Conservation (phyloP, 371 early-diverging fungal species). For the Syncephalastrum racemosum region DNA sequence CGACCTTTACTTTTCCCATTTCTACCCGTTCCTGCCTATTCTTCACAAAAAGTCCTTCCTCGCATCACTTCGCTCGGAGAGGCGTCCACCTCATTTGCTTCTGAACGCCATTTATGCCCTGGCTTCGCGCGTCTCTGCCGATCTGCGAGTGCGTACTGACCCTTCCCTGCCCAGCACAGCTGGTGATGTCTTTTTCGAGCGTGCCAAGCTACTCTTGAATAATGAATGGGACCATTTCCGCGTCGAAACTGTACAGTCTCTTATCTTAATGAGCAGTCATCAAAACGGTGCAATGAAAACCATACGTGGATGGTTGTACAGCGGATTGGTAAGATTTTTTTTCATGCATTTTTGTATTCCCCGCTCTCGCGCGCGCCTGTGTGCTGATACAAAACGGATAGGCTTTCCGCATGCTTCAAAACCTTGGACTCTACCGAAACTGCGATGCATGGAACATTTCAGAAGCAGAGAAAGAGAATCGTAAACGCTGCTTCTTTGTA, state of each 20-base stretch:
- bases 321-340: slow-evolving; percentile 40
- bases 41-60: slow-evolving; percentile 70
- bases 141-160: slow-evolving; percentile 35
- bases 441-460: slow-evolving; percentile 53
- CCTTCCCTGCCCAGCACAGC: slow-evolving; percentile 41
- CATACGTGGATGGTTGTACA: slow-evolving; percentile 49
- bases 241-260: slow-evolving; percentile 42
- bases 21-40: slow-evolving; percentile 68
- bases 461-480: slow-evolving; percentile 49
- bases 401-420: slow-evolving; percentile 65
- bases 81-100: slow-evolving; percentile 42
- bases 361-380: too few species aligned
- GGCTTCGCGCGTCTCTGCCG: slow-evolving; percentile 44
- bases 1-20: slow-evolving; percentile 63
- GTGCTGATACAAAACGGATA: slow-evolving; percentile 8
- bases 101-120: slow-evolving; percentile 48
- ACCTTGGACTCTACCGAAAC: slow-evolving; percentile 60
- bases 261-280: slow-evolving; percentile 46
- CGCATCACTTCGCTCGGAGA: slow-evolving; percentile 25
- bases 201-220: slow-evolving; percentile 41
- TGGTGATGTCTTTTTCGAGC: slow-evolving; percentile 47
- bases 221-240: slow-evolving; percentile 43
- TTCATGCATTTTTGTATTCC: background rate
- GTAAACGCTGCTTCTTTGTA: slow-evolving; percentile 62
- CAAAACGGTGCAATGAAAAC: slow-evolving; percentile 48